phyloP scores from a whole-genome alignment of 2,329 filamentous ascomycete genomes.

The Colletotrichum liriopes region DNA sequence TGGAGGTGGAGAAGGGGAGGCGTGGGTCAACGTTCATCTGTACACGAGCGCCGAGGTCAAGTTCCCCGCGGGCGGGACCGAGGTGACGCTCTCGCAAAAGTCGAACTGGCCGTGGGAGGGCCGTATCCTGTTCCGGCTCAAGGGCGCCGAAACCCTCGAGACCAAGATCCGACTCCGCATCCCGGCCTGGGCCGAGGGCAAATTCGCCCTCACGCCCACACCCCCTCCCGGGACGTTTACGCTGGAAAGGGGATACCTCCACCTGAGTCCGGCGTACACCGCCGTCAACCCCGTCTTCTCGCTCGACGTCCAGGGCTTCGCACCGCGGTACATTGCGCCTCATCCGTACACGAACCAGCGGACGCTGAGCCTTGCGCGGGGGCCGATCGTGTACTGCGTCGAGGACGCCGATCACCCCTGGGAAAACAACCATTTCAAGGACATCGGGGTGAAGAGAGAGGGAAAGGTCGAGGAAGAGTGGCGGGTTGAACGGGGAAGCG shows the following conservation, averaged over 20 bases:
- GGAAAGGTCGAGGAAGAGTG: slow-evolving; percentile 44
- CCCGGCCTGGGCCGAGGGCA: slow-evolving; percentile 64
- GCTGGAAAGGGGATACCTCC: slow-evolving; percentile 66
- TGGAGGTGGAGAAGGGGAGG: slow-evolving; percentile 47
- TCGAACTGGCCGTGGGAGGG: slow-evolving; percentile 73
- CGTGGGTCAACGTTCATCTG: slow-evolving; percentile 69
- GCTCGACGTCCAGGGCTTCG: slow-evolving; percentile 62
- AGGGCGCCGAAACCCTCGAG: slow-evolving; percentile 46
- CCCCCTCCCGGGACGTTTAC: slow-evolving; percentile 50
- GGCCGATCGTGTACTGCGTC: slow-evolving; percentile 73
- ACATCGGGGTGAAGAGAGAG: slow-evolving; percentile 50
- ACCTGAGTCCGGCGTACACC: slow-evolving; percentile 59
- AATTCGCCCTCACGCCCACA: slow-evolving; percentile 54
- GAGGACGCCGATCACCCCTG: slow-evolving; percentile 72
- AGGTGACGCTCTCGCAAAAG: slow-evolving; percentile 62
- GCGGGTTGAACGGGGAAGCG: slow-evolving; percentile 44
- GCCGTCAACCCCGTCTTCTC: slow-evolving; percentile 58
- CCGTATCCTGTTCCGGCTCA: slow-evolving; percentile 62
- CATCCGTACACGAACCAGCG: slow-evolving; percentile 71
- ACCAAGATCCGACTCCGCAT: slow-evolving; percentile 66
- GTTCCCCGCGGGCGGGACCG: slow-evolving; percentile 54
- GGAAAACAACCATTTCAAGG: slow-evolving; percentile 70
- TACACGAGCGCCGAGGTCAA: slow-evolving; percentile 65
- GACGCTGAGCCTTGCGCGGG: slow-evolving; percentile 68
- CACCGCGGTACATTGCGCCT: slow-evolving; percentile 64